Base-by-base conservation (phyloP, 306 rosid species). In the Alnus rubra region DNA sequence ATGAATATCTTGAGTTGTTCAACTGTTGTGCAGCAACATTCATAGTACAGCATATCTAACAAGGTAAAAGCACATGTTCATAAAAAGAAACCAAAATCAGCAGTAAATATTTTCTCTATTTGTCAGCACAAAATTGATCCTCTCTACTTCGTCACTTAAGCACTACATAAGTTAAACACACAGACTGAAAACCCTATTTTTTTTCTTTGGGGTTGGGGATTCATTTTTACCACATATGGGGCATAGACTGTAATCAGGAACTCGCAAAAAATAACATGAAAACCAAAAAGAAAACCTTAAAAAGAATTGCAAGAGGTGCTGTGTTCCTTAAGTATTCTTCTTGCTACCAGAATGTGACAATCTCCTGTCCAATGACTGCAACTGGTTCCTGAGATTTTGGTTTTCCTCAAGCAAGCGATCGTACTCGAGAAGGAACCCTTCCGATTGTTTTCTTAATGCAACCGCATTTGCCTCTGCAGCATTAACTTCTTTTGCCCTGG, bases 381-480 rank as follows among this genome's bases (percentile, higher is more conserved):
- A 86, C 79, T 81, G 88, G 77, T 67, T 70, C 74, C 91, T 90
- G 30, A 95, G 89, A 71, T 85, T 87, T 82, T 95, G 94, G 78
- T 95, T 95, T 87, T 95, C 99, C 85, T 88, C 92, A 9, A 91
- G 92, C 77, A 95, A 85, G 70, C 98, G 97, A 54, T 92, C 99
- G 71, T 95, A 95, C 86, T 93, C 99, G 0, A 91, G 96, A 65
- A 95, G 93, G 79, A 95, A 90, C 18, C 99, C 99, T 83, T 95
- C 99, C 5, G 99, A 89, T 81, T 95, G 99, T 84, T 95, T 95
- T 68, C 96, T 89, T 75, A 95, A 84, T 35, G 98, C 97, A 79
- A 76, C 81, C 58, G 87, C 80, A 84, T 80, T 95, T 81, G 91
- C 92, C 77, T 91, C 97, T 74, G 99, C 89, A 72, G 72, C 83